Evolutionary conservation across 2,329 filamentous ascomycete genomes (phyloP).

Genomic region (Eutypa lata): DNA sequence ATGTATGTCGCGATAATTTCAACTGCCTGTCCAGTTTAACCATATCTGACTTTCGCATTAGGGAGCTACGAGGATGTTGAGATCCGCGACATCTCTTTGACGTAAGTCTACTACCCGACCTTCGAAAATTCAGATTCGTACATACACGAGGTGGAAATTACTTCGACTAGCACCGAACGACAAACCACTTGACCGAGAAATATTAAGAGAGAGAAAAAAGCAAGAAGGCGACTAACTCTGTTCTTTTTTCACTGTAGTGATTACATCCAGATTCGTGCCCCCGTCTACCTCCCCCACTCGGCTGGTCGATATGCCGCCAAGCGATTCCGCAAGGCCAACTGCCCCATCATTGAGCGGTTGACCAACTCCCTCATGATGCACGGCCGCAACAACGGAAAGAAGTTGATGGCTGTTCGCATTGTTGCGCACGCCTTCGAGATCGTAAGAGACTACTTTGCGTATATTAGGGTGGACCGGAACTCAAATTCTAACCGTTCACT

Average conservation of each 20-base stretch:
- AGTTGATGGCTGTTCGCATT: constrained; percentile 99
- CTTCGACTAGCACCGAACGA: no score
- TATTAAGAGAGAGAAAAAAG: constrained; percentile 4
- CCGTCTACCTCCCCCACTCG: constrained; percentile 98
- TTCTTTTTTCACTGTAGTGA: constrained; percentile 64
- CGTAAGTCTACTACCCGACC: constrained; percentile 70
- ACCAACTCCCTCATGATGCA: constrained; percentile 99
- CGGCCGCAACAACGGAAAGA: constrained; percentile 99
- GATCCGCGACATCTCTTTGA: constrained; percentile 99
- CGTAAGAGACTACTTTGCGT: constrained; percentile 58
- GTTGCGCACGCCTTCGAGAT: constrained; percentile 99
- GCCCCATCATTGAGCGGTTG: constrained; percentile 99
- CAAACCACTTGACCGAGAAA: no score
- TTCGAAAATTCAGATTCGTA: no score
- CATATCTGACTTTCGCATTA: constrained; percentile 14
- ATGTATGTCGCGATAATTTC: constrained; percentile 27
- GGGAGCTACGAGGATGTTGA: constrained; percentile 94
- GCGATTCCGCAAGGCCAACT: constrained; percentile 99
- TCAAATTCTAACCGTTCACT: constrained; percentile 21
- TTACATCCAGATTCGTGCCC: constrained; percentile 99
- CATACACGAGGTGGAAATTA: no score
- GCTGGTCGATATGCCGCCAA: constrained; percentile 98
- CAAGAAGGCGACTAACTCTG: constrained; percentile 29
- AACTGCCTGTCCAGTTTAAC: constrained; percentile 15
- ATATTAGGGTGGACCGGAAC: constrained; percentile 3